phyloP scores from a whole-genome alignment of 371 early-diverging fungal species.

The Circinella minor region DNA sequence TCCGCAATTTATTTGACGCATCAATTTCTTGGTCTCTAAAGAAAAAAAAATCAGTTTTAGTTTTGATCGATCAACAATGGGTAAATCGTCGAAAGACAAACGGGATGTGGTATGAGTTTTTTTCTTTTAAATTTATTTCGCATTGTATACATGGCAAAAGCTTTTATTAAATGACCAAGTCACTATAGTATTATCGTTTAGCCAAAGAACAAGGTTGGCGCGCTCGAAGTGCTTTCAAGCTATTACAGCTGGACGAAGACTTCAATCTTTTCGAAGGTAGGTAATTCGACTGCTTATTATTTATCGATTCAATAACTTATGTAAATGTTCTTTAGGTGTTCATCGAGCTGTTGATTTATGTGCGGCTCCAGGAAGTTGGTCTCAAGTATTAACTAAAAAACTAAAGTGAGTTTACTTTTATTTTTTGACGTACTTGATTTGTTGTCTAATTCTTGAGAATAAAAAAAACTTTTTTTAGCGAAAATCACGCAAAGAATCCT shows the following conservation, averaged over 20 bases:
- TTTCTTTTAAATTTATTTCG: background rate
- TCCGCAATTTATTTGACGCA: too few relatives aligned
- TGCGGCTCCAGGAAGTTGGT: constrained; percentile 99
- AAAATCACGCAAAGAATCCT: constrained; percentile 61
- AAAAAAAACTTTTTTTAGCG: constrained; percentile 34
- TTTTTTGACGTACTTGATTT: background rate
- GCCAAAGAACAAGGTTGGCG: constrained; percentile 98
- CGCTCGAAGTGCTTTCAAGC: constrained; percentile 98
- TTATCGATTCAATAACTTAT: background rate
- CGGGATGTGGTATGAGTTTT: constrained; percentile 77
- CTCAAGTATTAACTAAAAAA: constrained; percentile 91
- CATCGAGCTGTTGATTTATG: constrained; percentile 96
- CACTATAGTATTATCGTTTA: constrained; percentile 83
- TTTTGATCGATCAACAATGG: constrained; percentile 54
- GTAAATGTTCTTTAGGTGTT: constrained; percentile 61
- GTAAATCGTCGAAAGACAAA: constrained; percentile 90
- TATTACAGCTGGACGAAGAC: constrained; percentile 94
- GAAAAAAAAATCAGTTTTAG: too few relatives aligned
- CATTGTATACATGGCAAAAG: background rate
- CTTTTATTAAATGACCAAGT: background rate
- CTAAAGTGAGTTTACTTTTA: constrained; percentile 44
- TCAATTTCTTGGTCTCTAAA: too few relatives aligned
- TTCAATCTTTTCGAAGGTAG: constrained; percentile 81
- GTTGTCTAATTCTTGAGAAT: constrained; percentile 14
- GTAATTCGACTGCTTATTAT: background rate